These are phyloP conservation scores for Astraeus odoratus DNA, from an alignment of 768 basidiomycete species.

Conservation along the genomic window DNA sequence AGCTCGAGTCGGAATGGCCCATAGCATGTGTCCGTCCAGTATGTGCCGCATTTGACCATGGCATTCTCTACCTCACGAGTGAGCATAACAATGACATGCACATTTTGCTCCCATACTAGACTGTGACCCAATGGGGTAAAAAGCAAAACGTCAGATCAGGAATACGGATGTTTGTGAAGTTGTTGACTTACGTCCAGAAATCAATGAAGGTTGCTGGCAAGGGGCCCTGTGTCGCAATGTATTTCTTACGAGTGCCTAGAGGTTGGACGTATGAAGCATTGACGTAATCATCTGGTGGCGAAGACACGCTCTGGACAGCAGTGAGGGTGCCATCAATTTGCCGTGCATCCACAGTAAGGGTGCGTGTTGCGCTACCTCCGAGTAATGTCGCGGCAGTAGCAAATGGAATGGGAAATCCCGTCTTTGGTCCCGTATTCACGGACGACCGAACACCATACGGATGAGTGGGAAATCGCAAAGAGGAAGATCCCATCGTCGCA, in stretches of 20 bases:
- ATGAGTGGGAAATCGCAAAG: constrained; percentile 15
- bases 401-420: constrained; percentile 1
- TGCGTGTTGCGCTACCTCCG: background rate
- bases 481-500: too few species aligned
- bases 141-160: background rate
- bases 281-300: constrained; percentile 79
- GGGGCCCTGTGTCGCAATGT: constrained; percentile 96
- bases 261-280: constrained; percentile 94
- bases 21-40: constrained; percentile 70
- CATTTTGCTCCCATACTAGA: constrained; percentile 90
- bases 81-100: constrained; percentile 94
- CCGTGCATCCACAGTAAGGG: background rate
- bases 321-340: constrained; percentile 1
- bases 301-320: constrained; percentile 12
- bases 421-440: constrained; percentile 4
- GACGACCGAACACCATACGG: constrained; percentile 10
- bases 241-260: constrained; percentile 69
- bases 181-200: constrained; percentile 85
- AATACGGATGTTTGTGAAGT: too few species aligned
- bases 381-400: background rate
- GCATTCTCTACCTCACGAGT: constrained; percentile 88
- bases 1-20: constrained; percentile 64
- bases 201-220: constrained; percentile 83
- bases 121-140: constrained; percentile 28
- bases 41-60: constrained; percentile 84